phyloP scores from a whole-genome alignment of 257 asterid genomes.

The Solanum rostratum region DNA sequence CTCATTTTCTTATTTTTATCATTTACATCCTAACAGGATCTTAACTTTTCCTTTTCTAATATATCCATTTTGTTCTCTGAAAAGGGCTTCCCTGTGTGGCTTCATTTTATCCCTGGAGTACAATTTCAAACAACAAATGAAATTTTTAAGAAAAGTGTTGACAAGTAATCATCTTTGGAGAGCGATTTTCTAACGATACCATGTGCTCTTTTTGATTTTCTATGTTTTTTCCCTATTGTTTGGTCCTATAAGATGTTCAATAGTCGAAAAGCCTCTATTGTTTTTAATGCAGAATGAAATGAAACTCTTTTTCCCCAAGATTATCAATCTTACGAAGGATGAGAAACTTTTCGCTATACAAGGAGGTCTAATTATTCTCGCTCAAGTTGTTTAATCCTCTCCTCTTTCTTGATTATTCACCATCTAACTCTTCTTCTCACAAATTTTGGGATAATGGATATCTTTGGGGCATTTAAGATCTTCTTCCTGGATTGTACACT shows the following conservation, averaged over 20 bases:
- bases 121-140: slow-evolving; percentile 51
- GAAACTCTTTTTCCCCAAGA: slow-evolving; percentile 59
- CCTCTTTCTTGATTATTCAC: neutral
- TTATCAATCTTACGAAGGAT: slow-evolving; percentile 64
- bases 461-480: neutral
- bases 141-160: slow-evolving; percentile 34
- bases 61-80: neutral
- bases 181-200: neutral
- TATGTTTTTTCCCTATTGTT: neutral
- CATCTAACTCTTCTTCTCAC: neutral
- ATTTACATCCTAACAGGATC: neutral
- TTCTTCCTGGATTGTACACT: neutral
- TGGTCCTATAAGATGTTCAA: neutral
- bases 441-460: neutral
- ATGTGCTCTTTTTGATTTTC: neutral
- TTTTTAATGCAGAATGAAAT: slow-evolving; percentile 50
- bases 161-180: neutral
- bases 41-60: neutral
- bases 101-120: slow-evolving; percentile 70
- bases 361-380: slow-evolving; percentile 78
- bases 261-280: slow-evolving; percentile 1
- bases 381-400: slow-evolving; percentile 40
- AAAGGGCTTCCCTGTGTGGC: slow-evolving; percentile 78
- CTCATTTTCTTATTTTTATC: neutral
- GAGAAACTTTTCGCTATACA: slow-evolving; percentile 70